Percentiles rank a stretch among this genome's conserved stretches.
phyloP scores from a whole-genome alignment of 768 basidiomycete genomes.

The Omphalotus guepiniiformis region DNA sequence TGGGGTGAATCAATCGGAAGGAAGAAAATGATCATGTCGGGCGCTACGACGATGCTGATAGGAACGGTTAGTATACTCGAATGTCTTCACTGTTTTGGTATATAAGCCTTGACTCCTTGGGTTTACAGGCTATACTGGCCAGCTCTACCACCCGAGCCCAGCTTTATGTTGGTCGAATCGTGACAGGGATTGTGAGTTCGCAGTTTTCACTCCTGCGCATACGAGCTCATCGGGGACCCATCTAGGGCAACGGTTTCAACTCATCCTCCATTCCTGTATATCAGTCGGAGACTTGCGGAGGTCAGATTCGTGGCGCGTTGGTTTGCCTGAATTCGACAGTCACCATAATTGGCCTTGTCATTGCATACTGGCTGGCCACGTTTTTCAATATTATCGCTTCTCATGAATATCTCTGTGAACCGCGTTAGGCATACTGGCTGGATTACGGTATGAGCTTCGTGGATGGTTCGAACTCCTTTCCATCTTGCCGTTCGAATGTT shows the following conservation, averaged over 20 bases:
- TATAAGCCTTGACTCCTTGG: neutral
- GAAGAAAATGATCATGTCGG: conserved; percentile 35
- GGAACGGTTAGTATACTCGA: conserved; percentile 26
- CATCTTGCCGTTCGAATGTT: conserved; percentile 16
- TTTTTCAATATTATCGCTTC: neutral
- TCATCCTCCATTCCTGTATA: conserved; percentile 37
- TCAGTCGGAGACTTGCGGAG: conserved; percentile 35
- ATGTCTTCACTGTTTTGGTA: neutral
- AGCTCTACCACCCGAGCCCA: conserved; percentile 36
- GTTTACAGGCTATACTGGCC: conserved; percentile 30
- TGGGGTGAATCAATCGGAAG: conserved; percentile 34
- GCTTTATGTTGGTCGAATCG: conserved; percentile 32
- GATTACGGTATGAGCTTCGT: conserved; percentile 38
- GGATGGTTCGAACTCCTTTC: conserved; percentile 19
- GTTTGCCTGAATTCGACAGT: conserved; percentile 35
- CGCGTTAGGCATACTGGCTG: conserved; percentile 34
- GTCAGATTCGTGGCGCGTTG: conserved; percentile 29
- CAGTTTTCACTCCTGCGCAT: neutral
- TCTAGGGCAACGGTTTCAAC: conserved; percentile 34
- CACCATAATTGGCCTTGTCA: conserved; percentile 35
- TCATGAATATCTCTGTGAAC: neutral
- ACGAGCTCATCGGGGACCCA: neutral
- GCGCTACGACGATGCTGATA: conserved; percentile 32
- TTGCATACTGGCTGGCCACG: conserved; percentile 20
- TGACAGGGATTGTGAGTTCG: conserved; percentile 31